Conservation (phyloP, 2,329 filamentous ascomycete species). For the Alternaria sp. region DNA sequence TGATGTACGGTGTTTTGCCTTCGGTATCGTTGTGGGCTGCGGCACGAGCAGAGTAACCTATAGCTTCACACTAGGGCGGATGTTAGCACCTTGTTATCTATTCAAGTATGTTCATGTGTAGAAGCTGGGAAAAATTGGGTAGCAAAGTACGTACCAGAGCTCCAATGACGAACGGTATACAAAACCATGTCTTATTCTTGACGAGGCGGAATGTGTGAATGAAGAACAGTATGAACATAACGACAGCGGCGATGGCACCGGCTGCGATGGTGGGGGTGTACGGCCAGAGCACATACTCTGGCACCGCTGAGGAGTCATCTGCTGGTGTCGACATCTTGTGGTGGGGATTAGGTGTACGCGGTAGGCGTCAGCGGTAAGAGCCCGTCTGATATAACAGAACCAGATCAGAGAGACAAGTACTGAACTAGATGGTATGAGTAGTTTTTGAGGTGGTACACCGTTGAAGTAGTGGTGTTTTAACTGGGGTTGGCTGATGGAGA, state of each 20-base stretch:
- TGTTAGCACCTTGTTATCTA: conserved; percentile 1
- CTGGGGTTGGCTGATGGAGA: neutral
- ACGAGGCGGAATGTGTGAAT: conserved; percentile 57
- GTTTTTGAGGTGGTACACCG: neutral
- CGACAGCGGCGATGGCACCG: conserved; percentile 58
- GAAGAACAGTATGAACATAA: conserved; percentile 58
- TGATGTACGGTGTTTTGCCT: conserved; percentile 47
- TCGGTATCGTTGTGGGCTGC: conserved; percentile 46
- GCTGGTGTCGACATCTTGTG: conserved; percentile 25
- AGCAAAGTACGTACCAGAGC: conserved; percentile 40
- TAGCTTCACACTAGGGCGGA: conserved; percentile 45
- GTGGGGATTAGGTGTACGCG: neutral
- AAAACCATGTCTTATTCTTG: conserved; percentile 61
- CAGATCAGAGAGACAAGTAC: neutral
- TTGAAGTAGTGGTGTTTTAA: neutral
- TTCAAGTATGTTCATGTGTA: conserved; percentile 14
- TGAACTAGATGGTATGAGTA: neutral
- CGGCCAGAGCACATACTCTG: conserved; percentile 42
- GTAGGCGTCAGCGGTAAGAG: neutral
- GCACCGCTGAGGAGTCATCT: conserved; percentile 17
- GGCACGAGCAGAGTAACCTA: conserved; percentile 53
- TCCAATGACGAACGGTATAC: conserved; percentile 59
- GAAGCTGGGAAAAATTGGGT: conserved; percentile 51
- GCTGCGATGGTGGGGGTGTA: conserved; percentile 59
- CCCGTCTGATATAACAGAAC: neutral